Evolutionary conservation across 164 flowering plant genomes (phyloP), one percentile per base, ranked within the genome.

Genomic region (grape (Vitis vinifera)): DNA sequence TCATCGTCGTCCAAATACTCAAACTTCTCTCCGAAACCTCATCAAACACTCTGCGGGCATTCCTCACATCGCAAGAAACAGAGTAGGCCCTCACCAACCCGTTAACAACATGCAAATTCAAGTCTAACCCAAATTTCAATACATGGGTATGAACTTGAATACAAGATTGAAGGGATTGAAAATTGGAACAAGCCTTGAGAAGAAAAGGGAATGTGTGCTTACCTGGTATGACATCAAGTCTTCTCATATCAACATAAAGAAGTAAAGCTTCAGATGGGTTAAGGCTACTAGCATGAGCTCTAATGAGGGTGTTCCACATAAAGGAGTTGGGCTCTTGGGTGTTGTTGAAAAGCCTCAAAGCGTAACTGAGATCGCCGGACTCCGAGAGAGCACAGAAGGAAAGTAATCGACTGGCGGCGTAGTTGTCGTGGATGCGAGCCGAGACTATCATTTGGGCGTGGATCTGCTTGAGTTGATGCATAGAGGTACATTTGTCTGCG

Each of bases 171-270:
- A 75, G 47, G 8, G 81, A 78, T 11, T 58, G 51, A 66, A 71
- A 19, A n/a, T 69, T 78, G 19, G 83, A 65, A 77, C 91, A 87
- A 15, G 85, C 89, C 72, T 88, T 90, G 30, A 90, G 80, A 9
- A 90, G 80, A 79, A 88, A 88, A 10, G 91, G 86, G 71, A 82
- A 88, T 0, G 95, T 88, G 65, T 90, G 88, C 44, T 81, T 81
- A 8, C 89, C 92, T 0, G 91, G 94, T 13, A 65, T 12, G 61
- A 77, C 77, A 12, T 77, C 82, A 9, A 67, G 53, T 51, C 75
- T 76, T 65, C 77, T 79, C 95, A 90, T 87, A 15, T 75, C 65
- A 1, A 68, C 9, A 23, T 84, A 90, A 11, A 85, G 74, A 19
- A 68, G 53, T 29, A 88, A 14, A 5, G 88, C 86, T 27, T 79